Conservation (phyloP, 2,329 filamentous ascomycete species). For the Fusarium sp. region DNA sequence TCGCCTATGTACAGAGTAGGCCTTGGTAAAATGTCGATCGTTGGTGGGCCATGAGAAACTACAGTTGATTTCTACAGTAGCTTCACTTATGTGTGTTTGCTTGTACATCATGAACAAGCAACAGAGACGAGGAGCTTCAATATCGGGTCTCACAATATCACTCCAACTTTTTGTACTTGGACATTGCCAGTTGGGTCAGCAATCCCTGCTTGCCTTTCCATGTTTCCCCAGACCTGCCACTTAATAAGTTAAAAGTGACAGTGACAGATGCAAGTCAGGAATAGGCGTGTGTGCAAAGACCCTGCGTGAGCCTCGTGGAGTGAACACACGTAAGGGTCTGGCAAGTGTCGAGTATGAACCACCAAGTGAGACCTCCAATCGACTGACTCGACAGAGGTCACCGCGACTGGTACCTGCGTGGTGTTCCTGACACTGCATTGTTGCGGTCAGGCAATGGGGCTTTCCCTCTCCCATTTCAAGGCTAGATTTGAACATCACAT, state of each 20-base stretch:
- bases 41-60: conserved; percentile 18
- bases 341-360: conserved; percentile 25
- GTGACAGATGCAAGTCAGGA: conserved; percentile 38
- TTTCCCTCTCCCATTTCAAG: conserved; percentile 1
- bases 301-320: conserved; percentile 47
- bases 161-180: conserved; percentile 17
- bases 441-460: conserved; percentile 18
- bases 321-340: conserved; percentile 34
- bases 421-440: conserved; percentile 43
- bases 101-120: conserved; percentile 34
- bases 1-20: conserved; percentile 1
- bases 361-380: conserved; percentile 29
- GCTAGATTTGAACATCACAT: background rate
- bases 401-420: conserved; percentile 45
- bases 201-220: conserved; percentile 34
- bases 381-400: conserved; percentile 12
- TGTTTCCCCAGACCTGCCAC: conserved; percentile 30
- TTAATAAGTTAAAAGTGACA: conserved; percentile 35
- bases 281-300: conserved; percentile 37
- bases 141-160: conserved; percentile 22
- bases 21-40: conserved; percentile 19
- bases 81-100: background rate
- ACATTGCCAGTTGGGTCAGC: conserved; percentile 35
- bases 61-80: conserved; percentile 20
- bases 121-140: conserved; percentile 31